Evolutionary conservation across 352 stramenopile genomes (phyloP), one percentile per base, ranked within the genome.

Genomic region (Discostella stelligera): DNA sequence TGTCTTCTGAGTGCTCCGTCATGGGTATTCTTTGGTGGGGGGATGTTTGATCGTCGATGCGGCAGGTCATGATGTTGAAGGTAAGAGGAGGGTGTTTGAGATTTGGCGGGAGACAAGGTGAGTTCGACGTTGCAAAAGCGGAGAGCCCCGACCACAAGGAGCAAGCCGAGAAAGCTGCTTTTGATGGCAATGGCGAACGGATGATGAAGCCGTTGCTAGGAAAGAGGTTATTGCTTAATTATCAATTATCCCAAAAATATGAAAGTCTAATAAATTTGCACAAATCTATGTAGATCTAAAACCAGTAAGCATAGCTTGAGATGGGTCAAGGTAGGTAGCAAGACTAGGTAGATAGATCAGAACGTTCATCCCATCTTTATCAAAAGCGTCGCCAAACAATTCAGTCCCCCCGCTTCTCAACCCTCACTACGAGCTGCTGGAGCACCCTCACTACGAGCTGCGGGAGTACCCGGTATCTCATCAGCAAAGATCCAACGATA

Each of bases 401-500:
- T 9, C 32, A 41, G 3, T 27, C 23, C 20, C 23, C 52, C 0
- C 27, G 2, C 27, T 41, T 25, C 11, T 18, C 48, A 58, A 9
- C 25, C 37, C 37, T 44, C 37, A 14, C 37, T 10, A 44, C 7
- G 37, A 44, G 37, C 37, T 14, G 37, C 37, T 14, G 37, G 7
- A 44, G 37, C 37, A 44, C 1, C 7, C 7, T 10, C 37, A 10
- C 7, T 44, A 44, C 7, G 7, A 44, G 37, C 37, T 13, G 37
- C 37, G 1, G 37, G 37, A 44, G 37, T 1, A 44, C 7, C 37
- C 11, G 37, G 37, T 13, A 14, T 44, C 37, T 44, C 37, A 79
- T 79, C 77, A 84, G 88, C 80, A 84, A 92, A 92, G 52, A 92
- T 86, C 87, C 87, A 92, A 23, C 66, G 73, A 65, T 91, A 84